Base-by-base conservation (phyloP, 2,329 filamentous ascomycete genomes). In the Ophiostoma ulmi region DNA sequence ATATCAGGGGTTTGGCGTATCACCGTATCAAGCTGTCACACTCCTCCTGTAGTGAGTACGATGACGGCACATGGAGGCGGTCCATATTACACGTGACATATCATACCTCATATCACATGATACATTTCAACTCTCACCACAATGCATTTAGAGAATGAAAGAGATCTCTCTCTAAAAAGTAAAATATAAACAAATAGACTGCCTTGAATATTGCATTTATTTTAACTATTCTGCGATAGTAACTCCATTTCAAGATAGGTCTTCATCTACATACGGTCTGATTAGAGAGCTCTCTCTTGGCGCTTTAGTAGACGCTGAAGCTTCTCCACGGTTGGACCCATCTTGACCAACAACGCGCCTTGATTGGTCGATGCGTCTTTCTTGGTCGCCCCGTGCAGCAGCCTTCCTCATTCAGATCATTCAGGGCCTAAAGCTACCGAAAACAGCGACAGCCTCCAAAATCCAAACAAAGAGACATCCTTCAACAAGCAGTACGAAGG, bases 391-490 rank as follows among this genome's bases (percentile, higher is more conserved):
- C 63, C 48, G 67, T 67, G 39, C 41, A 70, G 70, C 66, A 69
- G 70, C 63, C 67, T 67, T 35, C 63, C 58, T 22, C 67, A 41
- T 66, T 36, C 65, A 41, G 35, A 7, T 13, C 52, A 41, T 66
- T 36, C 65, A 55, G 35, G 22, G 10, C 52, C 68, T 44, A 26
- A 38, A 71, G 71, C 71, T 73, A 65, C 71, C 44, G 68, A 70
- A 73, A 73, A 70, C 69, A 73, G 72, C 68, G 69, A 68, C 64
- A 39, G 63, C 63, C 35, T 69, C 61, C 58, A 71, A 71, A 69
- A 71, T 48, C 71, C 70, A 73, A 72, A 73, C 70, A 70, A 71
- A 72, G 63, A 31, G 31, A 20, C 22, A 26, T 10, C 14, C 39
- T 67, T 31, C 39, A 26, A 65, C 58, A 48, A 69, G 31, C 36